Evolutionary conservation across 306 rosid genomes (phyloP), one percentile per base, ranked within the genome.

Genomic region (Glycine latifolia): DNA sequence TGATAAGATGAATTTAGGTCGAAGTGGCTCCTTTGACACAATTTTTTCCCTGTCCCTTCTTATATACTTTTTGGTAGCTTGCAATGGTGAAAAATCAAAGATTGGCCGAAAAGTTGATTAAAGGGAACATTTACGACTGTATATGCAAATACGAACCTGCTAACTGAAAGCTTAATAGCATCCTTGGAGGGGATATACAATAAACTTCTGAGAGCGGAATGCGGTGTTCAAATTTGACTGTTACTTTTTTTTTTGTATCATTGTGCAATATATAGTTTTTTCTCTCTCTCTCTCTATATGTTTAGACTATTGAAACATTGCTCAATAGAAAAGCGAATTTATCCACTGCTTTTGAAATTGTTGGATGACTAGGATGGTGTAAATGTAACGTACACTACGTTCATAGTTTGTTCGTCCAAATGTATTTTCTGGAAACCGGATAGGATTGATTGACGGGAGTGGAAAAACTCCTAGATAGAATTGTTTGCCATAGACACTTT

Each of bases 11-110:
- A 6, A 62, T 15, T 44, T 41, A 46, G 3, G 46, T 12, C 4
- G 2, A 26, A 71, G 58, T 39, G 14, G 31, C 46, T 77, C 17
- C 10, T 11, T 5, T 66, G 78, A 77, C 43, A 26, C 31, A 26
- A 26, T 26, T 26, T 26, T 26, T 26, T 26, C 31, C 31, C 31
- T 26, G 1, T 26, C 31, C 31, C 31, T 26, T 26, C 20, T 9
- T 16, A 49, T 56, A 15, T 8, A n/a, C 5, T 10, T 81, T 75
- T 71, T 90, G 31, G 91, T 94, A 96, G 99, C 98, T 94, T 83
- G 98, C 99, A 20, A 96, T 96, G 99, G 98, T 96, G 87, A 96
- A 96, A 89, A 96, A 96, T 79, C 99, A 90, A 86, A 91, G 99
- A 87, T 84, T 96, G 88, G 99, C 99, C 16, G 97, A 92, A 58